A percentile compares a stretch with the other conserved stretches of the same genome.
Conservation (phyloP, 371 early-diverging fungal species). For the Globomyces sp. region DNA sequence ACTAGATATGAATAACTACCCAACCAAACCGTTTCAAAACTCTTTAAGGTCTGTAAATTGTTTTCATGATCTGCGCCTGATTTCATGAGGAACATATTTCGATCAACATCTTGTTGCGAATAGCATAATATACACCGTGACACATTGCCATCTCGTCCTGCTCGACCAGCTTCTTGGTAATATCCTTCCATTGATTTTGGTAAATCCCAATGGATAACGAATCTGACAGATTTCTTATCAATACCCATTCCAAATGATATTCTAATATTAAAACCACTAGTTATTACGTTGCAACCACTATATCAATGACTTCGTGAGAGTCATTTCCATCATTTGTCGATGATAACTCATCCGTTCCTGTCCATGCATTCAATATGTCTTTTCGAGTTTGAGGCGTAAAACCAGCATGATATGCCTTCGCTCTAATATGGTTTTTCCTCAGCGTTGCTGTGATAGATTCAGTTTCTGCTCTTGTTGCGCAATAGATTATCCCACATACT, state of each 20-base stretch:
- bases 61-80: neutral
- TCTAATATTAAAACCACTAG: too few species aligned
- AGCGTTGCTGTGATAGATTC: constrained; percentile 37
- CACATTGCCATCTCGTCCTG: constrained; percentile 62
- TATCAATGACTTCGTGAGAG: constrained; percentile 23
- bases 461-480: constrained; percentile 38
- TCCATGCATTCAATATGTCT: constrained; percentile 36
- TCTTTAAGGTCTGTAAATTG: constrained; percentile 10
- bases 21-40: neutral
- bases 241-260: constrained; percentile 73
- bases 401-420: constrained; percentile 47
- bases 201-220: constrained; percentile 64
- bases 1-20: constrained; percentile 17
- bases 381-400: constrained; percentile 24
- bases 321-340: neutral
- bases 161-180: constrained; percentile 67
- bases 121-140: constrained; percentile 61
- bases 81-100: constrained; percentile 29
- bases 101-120: constrained; percentile 49
- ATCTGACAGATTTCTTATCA: constrained; percentile 59
- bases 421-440: constrained; percentile 29
- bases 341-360: constrained; percentile 19
- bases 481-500: constrained; percentile 49
- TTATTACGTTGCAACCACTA: constrained; percentile 54
- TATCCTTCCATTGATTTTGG: constrained; percentile 67